phyloP scores from a whole-genome alignment of 1,284 basidiomycete genomes.

The Rhodotorula mucilaginosa region DNA sequence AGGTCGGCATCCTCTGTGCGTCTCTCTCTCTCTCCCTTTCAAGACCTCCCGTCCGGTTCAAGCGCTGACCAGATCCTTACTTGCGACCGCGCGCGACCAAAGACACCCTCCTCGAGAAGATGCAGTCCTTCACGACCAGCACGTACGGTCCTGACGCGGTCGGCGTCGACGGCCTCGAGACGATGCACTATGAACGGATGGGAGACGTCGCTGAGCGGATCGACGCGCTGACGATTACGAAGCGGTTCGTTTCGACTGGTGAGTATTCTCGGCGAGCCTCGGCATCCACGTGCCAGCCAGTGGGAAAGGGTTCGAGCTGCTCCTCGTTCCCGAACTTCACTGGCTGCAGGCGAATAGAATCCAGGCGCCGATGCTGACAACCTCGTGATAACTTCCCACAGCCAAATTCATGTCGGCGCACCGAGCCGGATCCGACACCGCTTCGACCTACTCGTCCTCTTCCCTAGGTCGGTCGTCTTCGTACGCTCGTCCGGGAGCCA shows the following conservation, averaged over 20 bases:
- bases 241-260: conserved; percentile 80
- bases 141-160: conserved; percentile 31
- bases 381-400: conserved; percentile 16
- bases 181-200: conserved; percentile 35
- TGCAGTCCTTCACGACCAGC: conserved; percentile 29
- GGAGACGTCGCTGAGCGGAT: conserved; percentile 37
- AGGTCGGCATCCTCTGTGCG: conserved; percentile 39
- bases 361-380: not conserved
- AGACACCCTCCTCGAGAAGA: conserved; percentile 41
- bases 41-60: not conserved
- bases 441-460: conserved; percentile 9
- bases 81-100: not conserved
- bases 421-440: conserved; percentile 43
- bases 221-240: conserved; percentile 57
- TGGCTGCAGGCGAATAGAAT: not conserved
- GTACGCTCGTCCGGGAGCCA: conserved; percentile 34
- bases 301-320: no score
- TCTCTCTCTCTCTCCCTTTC: not conserved
- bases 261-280: conserved; percentile 47
- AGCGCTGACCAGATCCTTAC: not conserved
- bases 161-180: conserved; percentile 25
- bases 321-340: no score
- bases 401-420: conserved; percentile 48
- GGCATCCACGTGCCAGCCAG: no score
- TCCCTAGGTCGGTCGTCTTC: conserved; percentile 38